phyloP scores from a whole-genome alignment of 805 yeast species.

The Starmerella cellae region DNA sequence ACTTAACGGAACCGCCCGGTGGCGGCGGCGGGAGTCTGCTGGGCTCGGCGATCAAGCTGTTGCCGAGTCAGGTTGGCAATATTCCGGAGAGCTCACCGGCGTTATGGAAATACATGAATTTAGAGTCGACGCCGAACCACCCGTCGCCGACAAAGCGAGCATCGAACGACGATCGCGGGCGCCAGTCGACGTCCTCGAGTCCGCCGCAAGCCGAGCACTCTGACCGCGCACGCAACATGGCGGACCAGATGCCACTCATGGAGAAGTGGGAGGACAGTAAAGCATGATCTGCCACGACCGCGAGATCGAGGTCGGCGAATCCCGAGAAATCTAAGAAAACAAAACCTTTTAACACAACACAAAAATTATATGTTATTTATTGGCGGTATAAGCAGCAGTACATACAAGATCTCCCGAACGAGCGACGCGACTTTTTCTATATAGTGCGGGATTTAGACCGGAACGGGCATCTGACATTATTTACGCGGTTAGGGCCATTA shows the following conservation, averaged over 20 bases:
- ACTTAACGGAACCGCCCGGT: background rate
- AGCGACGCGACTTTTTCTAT: no score
- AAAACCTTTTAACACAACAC: no score
- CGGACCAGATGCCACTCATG: slow-evolving; percentile 6
- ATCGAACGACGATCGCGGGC: background rate
- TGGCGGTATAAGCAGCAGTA: no score
- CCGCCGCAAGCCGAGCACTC: background rate
- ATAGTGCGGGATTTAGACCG: no score
- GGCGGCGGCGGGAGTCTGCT: background rate
- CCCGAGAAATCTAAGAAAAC: no score
- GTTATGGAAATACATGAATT: slow-evolving; percentile 82
- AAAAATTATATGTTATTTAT: no score
- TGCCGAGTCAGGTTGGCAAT: slow-evolving; percentile 31
- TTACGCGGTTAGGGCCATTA: no score
- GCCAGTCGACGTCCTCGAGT: slow-evolving; percentile 1
- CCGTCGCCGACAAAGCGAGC: background rate
- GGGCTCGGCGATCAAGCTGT: slow-evolving; percentile 19
- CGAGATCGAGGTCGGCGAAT: no score
- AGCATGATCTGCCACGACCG: slow-evolving; percentile 4
- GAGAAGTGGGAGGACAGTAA: slow-evolving; percentile 12
- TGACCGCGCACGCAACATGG: background rate
- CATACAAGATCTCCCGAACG: no score
- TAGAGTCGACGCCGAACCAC: slow-evolving; percentile 36
- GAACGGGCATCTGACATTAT: no score
- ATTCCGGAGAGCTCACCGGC: slow-evolving; percentile 60